Percentiles rank a stretch among this genome's conserved stretches.
Conservation (phyloP, 2,329 filamentous ascomycete species). For the Fusarium brevicatenulatum region DNA sequence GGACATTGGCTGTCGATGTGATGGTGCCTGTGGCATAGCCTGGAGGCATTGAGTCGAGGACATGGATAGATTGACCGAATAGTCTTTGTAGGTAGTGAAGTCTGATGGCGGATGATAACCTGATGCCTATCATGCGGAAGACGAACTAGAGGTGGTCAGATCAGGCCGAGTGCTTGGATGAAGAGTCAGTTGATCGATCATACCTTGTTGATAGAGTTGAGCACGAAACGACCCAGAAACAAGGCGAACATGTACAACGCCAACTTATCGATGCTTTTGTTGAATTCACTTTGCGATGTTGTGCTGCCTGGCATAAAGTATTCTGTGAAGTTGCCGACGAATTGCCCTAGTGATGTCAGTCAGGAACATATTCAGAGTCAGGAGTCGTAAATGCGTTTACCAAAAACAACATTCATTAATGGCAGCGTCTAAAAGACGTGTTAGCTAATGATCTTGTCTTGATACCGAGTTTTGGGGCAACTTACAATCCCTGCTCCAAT, state of each 20-base stretch:
- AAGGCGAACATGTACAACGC: constrained; percentile 75
- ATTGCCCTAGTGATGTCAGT: constrained; percentile 47
- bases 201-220: constrained; percentile 71
- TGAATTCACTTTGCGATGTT: constrained; percentile 53
- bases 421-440: constrained; percentile 56
- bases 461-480: not conserved
- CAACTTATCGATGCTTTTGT: constrained; percentile 54
- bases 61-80: constrained; percentile 73
- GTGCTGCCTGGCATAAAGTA: constrained; percentile 51
- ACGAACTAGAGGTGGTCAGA: constrained; percentile 52
- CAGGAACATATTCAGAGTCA: not conserved
- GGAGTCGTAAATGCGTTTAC: constrained; percentile 43
- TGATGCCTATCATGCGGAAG: constrained; percentile 70
- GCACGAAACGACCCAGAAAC: constrained; percentile 72
- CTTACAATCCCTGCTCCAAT: constrained; percentile 58
- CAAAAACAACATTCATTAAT: constrained; percentile 69
- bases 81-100: constrained; percentile 72
- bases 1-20: constrained; percentile 69
- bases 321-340: constrained; percentile 60
- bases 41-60: constrained; percentile 72
- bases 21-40: constrained; percentile 72
- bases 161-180: not conserved
- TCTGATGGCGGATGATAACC: constrained; percentile 69
- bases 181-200: not conserved
- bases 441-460: not conserved